Evolutionary conservation across 495 filamentous ascomycete species (phyloP).

Genomic region (Pyrenula aspistea): DNA sequence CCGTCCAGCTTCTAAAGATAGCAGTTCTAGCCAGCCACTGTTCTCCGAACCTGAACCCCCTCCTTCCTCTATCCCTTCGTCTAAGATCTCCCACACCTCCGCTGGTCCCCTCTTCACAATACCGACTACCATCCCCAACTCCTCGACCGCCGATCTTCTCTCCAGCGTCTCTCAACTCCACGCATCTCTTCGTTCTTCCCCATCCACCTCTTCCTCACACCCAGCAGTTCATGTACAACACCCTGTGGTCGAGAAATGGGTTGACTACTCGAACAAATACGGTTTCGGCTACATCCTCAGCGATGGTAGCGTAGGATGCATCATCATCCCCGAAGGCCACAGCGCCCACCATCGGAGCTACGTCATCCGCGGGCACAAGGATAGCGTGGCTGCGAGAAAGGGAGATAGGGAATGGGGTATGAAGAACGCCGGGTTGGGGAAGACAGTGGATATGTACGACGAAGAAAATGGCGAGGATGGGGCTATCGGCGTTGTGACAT

Average conservation of each 20-base stretch:
- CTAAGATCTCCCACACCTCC: neutral
- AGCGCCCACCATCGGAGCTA: constrained; percentile 47
- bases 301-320: constrained; percentile 72
- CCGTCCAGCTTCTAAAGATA: neutral
- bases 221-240: neutral
- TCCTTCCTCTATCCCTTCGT: neutral
- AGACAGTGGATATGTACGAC: constrained; percentile 59
- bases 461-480: constrained; percentile 60
- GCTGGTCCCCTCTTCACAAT: neutral
- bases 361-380: constrained; percentile 51
- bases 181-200: neutral
- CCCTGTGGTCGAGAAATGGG: constrained; percentile 65
- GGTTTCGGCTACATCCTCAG: constrained; percentile 78
- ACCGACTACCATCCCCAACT: neutral
- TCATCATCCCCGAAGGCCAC: constrained; percentile 49
- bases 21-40: neutral
- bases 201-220: neutral
- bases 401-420: constrained; percentile 7
- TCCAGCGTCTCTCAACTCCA: neutral
- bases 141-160: neutral
- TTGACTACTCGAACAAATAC: constrained; percentile 89
- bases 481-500: constrained; percentile 1
- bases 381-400: constrained; percentile 27
- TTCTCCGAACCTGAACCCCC: neutral
- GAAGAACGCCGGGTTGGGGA: neutral